These are phyloP conservation scores for Rhinocladiella mackenziei DNA, from an alignment of 2,329 filamentous ascomycete genomes.

Conservation along the genomic window DNA sequence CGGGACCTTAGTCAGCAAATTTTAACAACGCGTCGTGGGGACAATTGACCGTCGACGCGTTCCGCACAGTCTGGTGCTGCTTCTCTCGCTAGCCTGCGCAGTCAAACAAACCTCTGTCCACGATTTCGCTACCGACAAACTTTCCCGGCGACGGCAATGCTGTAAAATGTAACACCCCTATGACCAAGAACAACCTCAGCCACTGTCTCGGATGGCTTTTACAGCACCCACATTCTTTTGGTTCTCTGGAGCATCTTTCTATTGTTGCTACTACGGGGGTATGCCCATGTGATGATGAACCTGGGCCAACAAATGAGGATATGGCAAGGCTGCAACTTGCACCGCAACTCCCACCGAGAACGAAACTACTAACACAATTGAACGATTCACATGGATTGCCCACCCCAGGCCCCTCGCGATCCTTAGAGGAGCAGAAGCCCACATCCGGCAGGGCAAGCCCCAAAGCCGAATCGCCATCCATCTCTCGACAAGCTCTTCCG, in stretches of 20 bases:
- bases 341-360: conserved; percentile 39
- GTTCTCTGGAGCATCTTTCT: conserved; percentile 23
- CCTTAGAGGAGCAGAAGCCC: conserved; percentile 12
- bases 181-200: conserved; percentile 48
- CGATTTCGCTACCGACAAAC: not conserved
- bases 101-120: conserved; percentile 1
- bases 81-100: too few species aligned
- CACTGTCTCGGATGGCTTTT: conserved; percentile 47
- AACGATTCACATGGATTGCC: conserved; percentile 16
- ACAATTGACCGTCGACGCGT: too few species aligned
- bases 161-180: conserved; percentile 34
- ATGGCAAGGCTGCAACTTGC: conserved; percentile 46
- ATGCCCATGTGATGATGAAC: conserved; percentile 17
- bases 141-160: not conserved
- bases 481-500: conserved; percentile 12
- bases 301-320: conserved; percentile 19
- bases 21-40: too few species aligned
- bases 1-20: too few species aligned
- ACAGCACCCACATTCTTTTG: conserved; percentile 35
- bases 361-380: conserved; percentile 35
- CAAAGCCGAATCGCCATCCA: conserved; percentile 25
- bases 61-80: not conserved
- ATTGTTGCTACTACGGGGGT: conserved; percentile 6
- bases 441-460: conserved; percentile 8
- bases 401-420: conserved; percentile 23